Conservation (phyloP, 2,329 filamentous ascomycete genomes). For the Alternaria gaisen region DNA sequence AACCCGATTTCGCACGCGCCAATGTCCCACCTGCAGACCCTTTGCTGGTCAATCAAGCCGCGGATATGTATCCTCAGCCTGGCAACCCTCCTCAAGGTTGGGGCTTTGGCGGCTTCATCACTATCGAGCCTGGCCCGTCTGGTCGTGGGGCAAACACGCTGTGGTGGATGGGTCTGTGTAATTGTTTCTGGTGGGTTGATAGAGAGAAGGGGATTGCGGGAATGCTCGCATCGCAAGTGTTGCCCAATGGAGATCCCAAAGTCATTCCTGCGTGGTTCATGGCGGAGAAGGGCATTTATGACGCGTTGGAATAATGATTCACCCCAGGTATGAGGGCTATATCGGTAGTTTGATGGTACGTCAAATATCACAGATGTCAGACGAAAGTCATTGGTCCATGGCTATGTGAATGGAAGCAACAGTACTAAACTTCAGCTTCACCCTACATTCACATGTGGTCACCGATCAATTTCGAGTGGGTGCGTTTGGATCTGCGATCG, state of each 20-base stretch:
- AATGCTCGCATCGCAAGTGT: conserved; percentile 23
- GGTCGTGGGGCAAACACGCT: conserved; percentile 62
- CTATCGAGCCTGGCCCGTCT: conserved; percentile 55
- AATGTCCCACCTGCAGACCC: conserved; percentile 59
- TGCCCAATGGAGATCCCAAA: conserved; percentile 49
- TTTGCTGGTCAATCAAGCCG: conserved; percentile 57
- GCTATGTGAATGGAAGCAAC: background rate
- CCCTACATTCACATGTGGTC: background rate
- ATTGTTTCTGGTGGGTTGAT: conserved; percentile 71
- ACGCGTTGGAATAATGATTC: conserved; percentile 32
- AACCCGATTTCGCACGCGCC: conserved; percentile 60
- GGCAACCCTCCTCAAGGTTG: conserved; percentile 68
- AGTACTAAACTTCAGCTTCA: background rate
- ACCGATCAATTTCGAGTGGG: background rate
- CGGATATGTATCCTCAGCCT: conserved; percentile 60
- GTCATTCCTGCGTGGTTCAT: conserved; percentile 46
- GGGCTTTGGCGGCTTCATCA: conserved; percentile 69
- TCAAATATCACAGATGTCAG: background rate
- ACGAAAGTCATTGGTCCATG: background rate
- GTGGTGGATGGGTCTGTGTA: conserved; percentile 68
- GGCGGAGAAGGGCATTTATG: conserved; percentile 50
- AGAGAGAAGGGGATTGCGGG: conserved; percentile 64
- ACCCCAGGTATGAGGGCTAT: background rate
- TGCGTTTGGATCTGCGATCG: background rate
- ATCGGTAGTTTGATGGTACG: background rate